Conservation (phyloP, 73 alveolate genomes). For the Diophrys appendiculata region DNA sequence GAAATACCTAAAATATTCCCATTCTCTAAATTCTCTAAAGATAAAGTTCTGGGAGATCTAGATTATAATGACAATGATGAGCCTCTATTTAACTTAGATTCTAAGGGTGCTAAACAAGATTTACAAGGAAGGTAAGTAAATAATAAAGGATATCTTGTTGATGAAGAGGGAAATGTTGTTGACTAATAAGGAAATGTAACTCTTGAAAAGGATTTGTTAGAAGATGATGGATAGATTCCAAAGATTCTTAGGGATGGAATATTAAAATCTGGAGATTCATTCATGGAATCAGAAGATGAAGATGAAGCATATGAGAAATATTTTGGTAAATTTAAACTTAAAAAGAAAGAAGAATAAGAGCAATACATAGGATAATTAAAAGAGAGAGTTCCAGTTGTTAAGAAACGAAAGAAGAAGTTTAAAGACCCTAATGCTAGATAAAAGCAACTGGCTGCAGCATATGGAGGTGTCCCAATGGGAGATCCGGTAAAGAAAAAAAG, state of each 20-base stretch:
- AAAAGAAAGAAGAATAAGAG: conserved; percentile 13
- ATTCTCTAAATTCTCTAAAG: conserved; percentile 17
- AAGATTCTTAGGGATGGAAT: conserved; percentile 20
- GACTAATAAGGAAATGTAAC: conserved; percentile 30
- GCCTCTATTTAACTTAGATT: conserved; percentile 21
- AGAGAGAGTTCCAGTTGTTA: conserved; percentile 19
- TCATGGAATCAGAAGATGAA: not conserved
- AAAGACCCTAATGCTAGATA: conserved; percentile 9
- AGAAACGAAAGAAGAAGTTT: conserved; percentile 31
- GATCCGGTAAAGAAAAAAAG: not conserved
- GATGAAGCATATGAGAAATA: conserved; percentile 15
- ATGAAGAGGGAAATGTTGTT: conserved; percentile 19
- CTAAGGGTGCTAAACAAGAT: conserved; percentile 11
- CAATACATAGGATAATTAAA: conserved; percentile 18
- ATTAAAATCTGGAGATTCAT: not conserved
- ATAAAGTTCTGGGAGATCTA: conserved; percentile 1
- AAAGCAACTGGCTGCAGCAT: conserved; percentile 11
- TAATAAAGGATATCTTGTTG: conserved; percentile 24
- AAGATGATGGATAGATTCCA: conserved; percentile 23
- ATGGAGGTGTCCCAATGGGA: conserved; percentile 25
- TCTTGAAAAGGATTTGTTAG: conserved; percentile 19
- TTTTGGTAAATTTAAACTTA: conserved; percentile 29
- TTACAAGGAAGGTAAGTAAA: conserved; percentile 22
- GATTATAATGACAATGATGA: not conserved
- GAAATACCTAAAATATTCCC: conserved; percentile 60